phyloP scores from a whole-genome alignment of 2,329 filamentous ascomycete species.

The Beauveria rudraprayagi region DNA sequence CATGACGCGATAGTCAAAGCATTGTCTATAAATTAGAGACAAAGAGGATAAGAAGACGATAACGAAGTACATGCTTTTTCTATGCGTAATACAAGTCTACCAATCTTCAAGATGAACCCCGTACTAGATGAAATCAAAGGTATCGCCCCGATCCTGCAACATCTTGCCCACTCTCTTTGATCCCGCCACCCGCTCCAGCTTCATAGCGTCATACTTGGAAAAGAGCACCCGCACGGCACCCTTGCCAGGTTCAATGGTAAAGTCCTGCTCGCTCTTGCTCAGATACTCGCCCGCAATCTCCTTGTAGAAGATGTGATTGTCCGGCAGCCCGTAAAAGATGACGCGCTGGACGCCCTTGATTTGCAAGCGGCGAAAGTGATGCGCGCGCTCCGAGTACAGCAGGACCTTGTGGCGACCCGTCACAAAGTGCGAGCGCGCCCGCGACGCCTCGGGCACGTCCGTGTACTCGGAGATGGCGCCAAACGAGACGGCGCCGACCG shows the following conservation, averaged over 20 bases:
- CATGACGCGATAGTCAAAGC: too few relatives aligned
- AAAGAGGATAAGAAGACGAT: background rate
- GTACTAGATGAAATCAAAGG: conserved; percentile 81
- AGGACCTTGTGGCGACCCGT: conserved; percentile 74
- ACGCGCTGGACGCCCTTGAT: conserved; percentile 74
- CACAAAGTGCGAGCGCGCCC: conserved; percentile 81
- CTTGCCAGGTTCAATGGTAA: conserved; percentile 47
- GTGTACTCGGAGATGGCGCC: conserved; percentile 87
- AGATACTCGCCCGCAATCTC: conserved; percentile 67
- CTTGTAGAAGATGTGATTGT: conserved; percentile 75
- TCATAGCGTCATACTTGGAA: conserved; percentile 82
- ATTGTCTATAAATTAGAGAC: too few relatives aligned
- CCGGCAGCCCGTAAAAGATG: conserved; percentile 85
- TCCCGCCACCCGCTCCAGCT: conserved; percentile 81
- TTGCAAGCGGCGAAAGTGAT: conserved; percentile 87
- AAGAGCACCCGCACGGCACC: conserved; percentile 61
- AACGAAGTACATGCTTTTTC: background rate
- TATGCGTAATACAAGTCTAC: conserved; percentile 5
- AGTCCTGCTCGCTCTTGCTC: conserved; percentile 48
- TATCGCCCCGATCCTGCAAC: conserved; percentile 77
- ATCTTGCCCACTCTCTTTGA: conserved; percentile 73
- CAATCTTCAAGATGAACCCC: background rate
- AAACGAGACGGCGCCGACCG: conserved; percentile 46
- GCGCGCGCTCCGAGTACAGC: conserved; percentile 89
- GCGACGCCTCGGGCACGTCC: conserved; percentile 66